Base-by-base conservation (phyloP, 1,139 yeast genomes). In the Debaryomyces psychrophilus region DNA sequence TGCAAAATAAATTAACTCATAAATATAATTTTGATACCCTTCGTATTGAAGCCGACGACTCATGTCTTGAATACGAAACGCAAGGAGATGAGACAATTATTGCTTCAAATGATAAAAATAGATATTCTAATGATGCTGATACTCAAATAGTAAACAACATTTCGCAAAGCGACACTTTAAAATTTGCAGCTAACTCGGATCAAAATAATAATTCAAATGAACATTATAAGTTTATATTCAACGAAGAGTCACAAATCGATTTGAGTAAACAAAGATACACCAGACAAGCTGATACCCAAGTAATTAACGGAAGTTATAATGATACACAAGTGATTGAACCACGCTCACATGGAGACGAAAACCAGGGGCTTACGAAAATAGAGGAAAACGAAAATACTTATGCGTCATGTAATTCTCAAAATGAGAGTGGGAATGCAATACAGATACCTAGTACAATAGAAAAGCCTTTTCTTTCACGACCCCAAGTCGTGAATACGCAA, bases 401-500 rank as follows among this genome's bases (percentile, higher is more conserved):
- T 22, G 25, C 37, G 18, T 12, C 36, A 9, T 43, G 41, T 2
- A 31, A 15, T 23, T 5, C 37, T 11, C 37, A 23, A 12, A 23
- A 22, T 12, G 18, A n/a, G 8, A n/a, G 5, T 7, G 11, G 23
- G 8, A 44, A 43, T 31, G 45, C 48, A 9, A 37, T 52, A 4
- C 52, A 54, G 41, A 50, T 52, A 26, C 57, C 56, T 8, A 46
- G 47, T 33, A 53, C 57, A 9, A 44, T 49, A 8, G 56, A 52
- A 34, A 44, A 41, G 12, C 41, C 35, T 5, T 26, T 20, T 8
- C 12, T 34, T 9, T 50, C 61, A 1, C 51, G 53, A 17, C 45
- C 57, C 22, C 61, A 59, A 43, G 63, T 59, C 4, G 35, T 56
- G 1, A 56, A 56, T 45, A 58, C 63, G 7, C 63, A 59, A 47